These are phyloP conservation scores for Alternaria burnsii DNA, from an alignment of 2,329 filamentous ascomycete species.

Conservation along the genomic window DNA sequence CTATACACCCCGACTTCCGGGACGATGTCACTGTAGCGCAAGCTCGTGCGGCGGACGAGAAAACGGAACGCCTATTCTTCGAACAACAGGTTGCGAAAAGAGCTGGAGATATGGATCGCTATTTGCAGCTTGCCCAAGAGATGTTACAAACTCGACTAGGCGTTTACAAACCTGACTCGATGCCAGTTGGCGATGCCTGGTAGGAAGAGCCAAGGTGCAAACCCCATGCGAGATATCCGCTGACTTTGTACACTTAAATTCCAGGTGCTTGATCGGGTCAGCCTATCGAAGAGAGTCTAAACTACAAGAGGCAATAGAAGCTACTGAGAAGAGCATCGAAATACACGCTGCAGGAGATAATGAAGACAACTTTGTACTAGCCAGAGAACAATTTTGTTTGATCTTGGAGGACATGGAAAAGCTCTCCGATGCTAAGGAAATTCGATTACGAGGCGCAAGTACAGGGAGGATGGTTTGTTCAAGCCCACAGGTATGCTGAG, in stretches of 20 bases:
- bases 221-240: background rate
- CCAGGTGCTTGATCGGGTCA: background rate
- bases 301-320: background rate
- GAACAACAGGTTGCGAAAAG: background rate
- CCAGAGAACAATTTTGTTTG: background rate
- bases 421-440: background rate
- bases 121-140: background rate
- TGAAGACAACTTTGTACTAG: background rate
- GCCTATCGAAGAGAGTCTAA: background rate
- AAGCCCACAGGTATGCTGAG: background rate
- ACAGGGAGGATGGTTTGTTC: background rate
- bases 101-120: background rate
- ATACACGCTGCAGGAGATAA: background rate
- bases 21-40: background rate
- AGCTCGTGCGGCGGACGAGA: background rate
- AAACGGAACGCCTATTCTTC: background rate
- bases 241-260: background rate
- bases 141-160: background rate
- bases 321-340: background rate
- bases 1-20: conserved; percentile 4
- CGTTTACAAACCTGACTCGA: background rate
- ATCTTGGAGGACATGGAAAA: background rate
- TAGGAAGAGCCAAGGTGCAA: background rate
- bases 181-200: background rate
- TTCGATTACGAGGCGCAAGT: background rate